Evolutionary conservation across 345 rosid species (phyloP), one percentile per base, ranked within the genome.

Genomic region (Eutrema yunnanense): DNA sequence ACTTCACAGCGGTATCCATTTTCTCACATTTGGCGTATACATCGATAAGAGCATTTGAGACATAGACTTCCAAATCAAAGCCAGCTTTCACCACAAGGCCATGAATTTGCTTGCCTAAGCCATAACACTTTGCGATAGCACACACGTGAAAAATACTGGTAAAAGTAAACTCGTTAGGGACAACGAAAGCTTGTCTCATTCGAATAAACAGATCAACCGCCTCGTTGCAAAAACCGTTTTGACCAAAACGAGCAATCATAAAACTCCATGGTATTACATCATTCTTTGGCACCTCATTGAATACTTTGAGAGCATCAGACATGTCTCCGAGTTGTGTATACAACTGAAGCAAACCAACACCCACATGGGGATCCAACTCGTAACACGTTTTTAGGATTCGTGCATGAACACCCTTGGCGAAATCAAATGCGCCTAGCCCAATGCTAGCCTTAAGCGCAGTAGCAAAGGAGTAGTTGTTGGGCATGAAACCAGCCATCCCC

Each of bases 261-360:
- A 89, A 90, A 77, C 97, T 95, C 96, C 99, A 95, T 47, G 87
- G 85, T 66, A 90, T 72, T 51, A 90, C 96, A 80, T 95, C 85
- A 47, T 69, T 74, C 65, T 85, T 87, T 19, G 93, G 94, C 72
- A 95, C 80, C 83, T 86, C 90, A 53, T 84, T 88, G 69, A 95
- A 95, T 32, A 88, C 82, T 65, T 19, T 73, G 10, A 74, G 65
- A 66, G 86, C 92, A 81, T 74, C 70, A 54, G 66, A 61, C 78
- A 82, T 67, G 54, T 85, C 74, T 34, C 84, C 86, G 19, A 71
- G 79, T 12, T 80, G 78, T 9, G 82, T 70, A 76, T 90, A 92
- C 51, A 95, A 71, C 59, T 95, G 94, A 75, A 92, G 97, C 82
- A 95, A 81, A 38, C 75, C 86, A 78, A 80, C 75, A 75, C 88